Evolutionary conservation across 441 rosid species (phyloP), one percentile per base, ranked within the genome.

Genomic region (Metrosideros polymorpha): DNA sequence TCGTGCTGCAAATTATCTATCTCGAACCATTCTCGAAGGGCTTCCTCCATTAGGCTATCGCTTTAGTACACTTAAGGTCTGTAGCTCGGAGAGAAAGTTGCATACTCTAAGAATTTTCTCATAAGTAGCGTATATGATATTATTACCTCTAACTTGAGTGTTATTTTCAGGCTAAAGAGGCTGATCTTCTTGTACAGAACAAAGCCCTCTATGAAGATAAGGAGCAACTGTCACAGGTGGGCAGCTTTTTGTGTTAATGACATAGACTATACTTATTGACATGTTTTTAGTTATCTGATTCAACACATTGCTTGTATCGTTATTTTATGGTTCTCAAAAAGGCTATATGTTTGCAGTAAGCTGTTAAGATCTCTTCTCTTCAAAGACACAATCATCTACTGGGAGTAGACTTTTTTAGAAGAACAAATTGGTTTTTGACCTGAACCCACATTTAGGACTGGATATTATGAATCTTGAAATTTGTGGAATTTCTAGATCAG

Each of bases 11-110:
- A 98, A 95, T 85, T 95, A 91, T 92, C 89, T 98, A 86, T 93
- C 90, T 85, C 91, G 85, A 83, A 85, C 97, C 54, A 93, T 96
- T 88, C 93, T 98, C 59, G 92, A 90, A 83, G 95, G 94, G 85
- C 98, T 96, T 88, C 85, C 96, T 90, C 98, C 99, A 85, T 91
- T 98, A 91, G 99, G 99, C 79, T 97, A 98, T 90, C 96, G 99
- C 50, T 98, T 93, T 90, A 95, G 91, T 92, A 86, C 84, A 52
- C 95, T 95, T 84, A 98, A 98, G 98, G 99, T 96, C 91, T 87
- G 91, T 91, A 90, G 84, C 90, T 90, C 22, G 79, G 49, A 39
- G 27, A 71, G 79, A 71, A 71, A 71, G 79, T 25, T 71, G 79
- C 45, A 71, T 71, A 5, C 79, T 71, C 27, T 30, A 32, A 66